Conservation (phyloP, 2,329 filamentous ascomycete species). For the Cladosporium phlei region DNA sequence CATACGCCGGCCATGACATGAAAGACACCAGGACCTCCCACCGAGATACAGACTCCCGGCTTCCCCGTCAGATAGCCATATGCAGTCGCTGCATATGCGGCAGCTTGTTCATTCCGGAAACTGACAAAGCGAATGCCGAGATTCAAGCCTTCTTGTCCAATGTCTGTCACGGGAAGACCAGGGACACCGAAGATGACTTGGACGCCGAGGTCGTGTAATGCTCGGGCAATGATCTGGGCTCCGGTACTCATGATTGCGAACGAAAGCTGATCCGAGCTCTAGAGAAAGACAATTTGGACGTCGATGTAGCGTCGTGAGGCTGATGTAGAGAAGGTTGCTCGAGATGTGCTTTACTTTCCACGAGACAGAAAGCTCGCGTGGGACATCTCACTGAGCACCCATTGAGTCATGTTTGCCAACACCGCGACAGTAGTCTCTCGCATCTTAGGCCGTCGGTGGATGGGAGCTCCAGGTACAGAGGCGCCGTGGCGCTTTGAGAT, state of each 20-base stretch:
- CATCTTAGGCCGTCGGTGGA: too few relatives aligned
- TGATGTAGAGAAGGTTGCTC: too few relatives aligned
- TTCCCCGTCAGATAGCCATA: slow-evolving; percentile 56
- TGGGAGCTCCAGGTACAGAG: too few relatives aligned
- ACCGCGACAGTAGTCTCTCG: too few relatives aligned
- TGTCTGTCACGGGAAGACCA: slow-evolving; percentile 53
- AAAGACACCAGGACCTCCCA: slow-evolving; percentile 55
- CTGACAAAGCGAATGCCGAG: slow-evolving; percentile 55
- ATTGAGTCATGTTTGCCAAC: too few relatives aligned
- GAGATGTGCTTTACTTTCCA: too few relatives aligned
- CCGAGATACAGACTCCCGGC: slow-evolving; percentile 55
- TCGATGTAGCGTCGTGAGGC: too few relatives aligned
- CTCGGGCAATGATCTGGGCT: slow-evolving; percentile 45
- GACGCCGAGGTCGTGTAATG: slow-evolving; percentile 46
- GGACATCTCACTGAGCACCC: too few relatives aligned
- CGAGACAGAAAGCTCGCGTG: too few relatives aligned
- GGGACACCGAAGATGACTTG: slow-evolving; percentile 51
- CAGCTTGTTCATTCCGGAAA: slow-evolving; percentile 57
- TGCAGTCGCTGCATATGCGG: slow-evolving; percentile 53
- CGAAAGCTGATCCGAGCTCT: too few relatives aligned
- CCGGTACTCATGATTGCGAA: slow-evolving; percentile 26
- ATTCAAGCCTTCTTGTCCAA: slow-evolving; percentile 54
- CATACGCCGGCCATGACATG: slow-evolving; percentile 54
- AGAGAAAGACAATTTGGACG: too few relatives aligned
- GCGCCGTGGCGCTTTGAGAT: too few relatives aligned